phyloP scores from a whole-genome alignment of 768 basidiomycete genomes.

The Mycena galericulata region DNA sequence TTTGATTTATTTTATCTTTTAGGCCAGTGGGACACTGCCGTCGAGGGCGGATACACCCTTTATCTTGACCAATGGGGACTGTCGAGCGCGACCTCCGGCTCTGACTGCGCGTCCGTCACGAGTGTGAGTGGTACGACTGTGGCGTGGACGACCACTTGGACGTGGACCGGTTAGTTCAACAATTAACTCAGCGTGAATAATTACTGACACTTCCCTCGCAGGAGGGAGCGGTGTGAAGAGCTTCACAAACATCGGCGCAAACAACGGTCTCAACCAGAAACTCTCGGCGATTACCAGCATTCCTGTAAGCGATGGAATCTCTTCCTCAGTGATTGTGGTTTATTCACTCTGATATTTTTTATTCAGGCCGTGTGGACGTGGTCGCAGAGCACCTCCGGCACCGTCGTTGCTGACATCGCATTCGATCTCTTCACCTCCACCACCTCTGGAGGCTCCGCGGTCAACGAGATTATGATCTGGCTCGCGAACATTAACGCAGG shows the following conservation, averaged over 20 bases:
- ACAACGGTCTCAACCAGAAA: slow-evolving; percentile 63
- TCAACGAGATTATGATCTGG: slow-evolving; percentile 76
- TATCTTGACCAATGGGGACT: slow-evolving; percentile 62
- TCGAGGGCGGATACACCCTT: slow-evolving; percentile 60
- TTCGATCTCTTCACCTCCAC: slow-evolving; percentile 74
- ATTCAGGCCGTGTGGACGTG: slow-evolving; percentile 67
- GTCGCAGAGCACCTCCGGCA: slow-evolving; percentile 58
- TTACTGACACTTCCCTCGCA: neutral
- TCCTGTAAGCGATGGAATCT: slow-evolving; percentile 54
- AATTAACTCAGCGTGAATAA: neutral
- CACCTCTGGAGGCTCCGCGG: slow-evolving; percentile 59
- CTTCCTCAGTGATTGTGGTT: neutral
- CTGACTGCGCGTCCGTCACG: slow-evolving; percentile 61
- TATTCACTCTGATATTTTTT: neutral
- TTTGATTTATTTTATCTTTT: neutral
- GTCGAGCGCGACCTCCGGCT: slow-evolving; percentile 57
- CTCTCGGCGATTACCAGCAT: slow-evolving; percentile 67
- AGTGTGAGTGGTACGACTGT: slow-evolving; percentile 56
- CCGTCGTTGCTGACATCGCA: slow-evolving; percentile 65
- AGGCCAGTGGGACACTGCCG: slow-evolving; percentile 66
- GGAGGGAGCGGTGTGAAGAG: slow-evolving; percentile 71
- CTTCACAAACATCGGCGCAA: slow-evolving; percentile 68
- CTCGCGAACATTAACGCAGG: slow-evolving; percentile 67
- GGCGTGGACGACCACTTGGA: slow-evolving; percentile 66
- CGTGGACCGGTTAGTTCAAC: slow-evolving; percentile 50